Evolutionary conservation across 73 alveolate species (phyloP).

Genomic region (Tetrahymena borealis): DNA sequence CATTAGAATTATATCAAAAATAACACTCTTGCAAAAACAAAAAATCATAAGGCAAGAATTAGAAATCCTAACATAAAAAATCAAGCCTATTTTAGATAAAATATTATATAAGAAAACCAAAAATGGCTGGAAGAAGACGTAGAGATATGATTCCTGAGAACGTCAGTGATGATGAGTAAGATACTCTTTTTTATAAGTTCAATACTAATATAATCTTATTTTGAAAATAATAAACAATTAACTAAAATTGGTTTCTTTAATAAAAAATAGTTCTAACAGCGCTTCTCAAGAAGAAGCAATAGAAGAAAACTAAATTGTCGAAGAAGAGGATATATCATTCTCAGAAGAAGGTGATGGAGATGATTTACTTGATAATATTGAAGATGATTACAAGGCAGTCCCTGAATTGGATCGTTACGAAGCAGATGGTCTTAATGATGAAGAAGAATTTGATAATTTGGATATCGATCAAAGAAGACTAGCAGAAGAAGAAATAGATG

Average conservation of each 20-base stretch:
- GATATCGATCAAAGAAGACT: conserved; percentile 78
- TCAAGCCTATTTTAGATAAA: background rate
- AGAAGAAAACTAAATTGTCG: conserved; percentile 11
- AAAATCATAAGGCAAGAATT: background rate
- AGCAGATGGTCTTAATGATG: conserved; percentile 84
- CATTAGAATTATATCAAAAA: background rate
- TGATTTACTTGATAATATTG: conserved; percentile 53
- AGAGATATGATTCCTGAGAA: background rate
- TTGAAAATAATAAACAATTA: too few species aligned
- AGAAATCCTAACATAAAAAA: background rate
- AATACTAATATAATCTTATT: background rate
- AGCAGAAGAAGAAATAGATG: conserved; percentile 79
- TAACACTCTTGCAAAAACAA: background rate
- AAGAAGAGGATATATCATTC: conserved; percentile 5
- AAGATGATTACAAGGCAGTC: conserved; percentile 82
- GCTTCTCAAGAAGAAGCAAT: conserved; percentile 19
- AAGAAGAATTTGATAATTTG: conserved; percentile 62
- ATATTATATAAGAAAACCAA: background rate
- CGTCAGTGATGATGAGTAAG: background rate
- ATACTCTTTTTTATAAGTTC: background rate
- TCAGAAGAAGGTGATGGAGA: conserved; percentile 52
- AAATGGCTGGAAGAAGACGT: conserved; percentile 4
- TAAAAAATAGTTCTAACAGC: background rate
- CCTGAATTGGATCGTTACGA: conserved; percentile 88
- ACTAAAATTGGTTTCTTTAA: too few species aligned